Percentiles rank a stretch among this genome's conserved stretches.
phyloP scores from a whole-genome alignment of 495 filamentous ascomycete genomes.

The Penicillium robsamsonii region DNA sequence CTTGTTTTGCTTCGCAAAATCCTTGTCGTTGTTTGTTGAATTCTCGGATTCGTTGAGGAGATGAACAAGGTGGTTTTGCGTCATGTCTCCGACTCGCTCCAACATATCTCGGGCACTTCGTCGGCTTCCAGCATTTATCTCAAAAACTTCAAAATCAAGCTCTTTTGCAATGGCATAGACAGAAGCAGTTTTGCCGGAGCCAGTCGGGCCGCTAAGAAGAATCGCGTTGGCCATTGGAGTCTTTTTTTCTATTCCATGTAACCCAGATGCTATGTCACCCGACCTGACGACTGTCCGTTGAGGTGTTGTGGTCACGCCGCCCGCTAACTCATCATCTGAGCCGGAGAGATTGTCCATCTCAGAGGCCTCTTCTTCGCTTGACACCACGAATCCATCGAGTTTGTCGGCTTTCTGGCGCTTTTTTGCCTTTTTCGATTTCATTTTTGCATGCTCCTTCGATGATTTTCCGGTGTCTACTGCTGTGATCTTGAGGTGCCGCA shows the following conservation, averaged over 20 bases:
- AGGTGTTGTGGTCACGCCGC: conserved; percentile 34
- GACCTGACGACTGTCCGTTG: conserved; percentile 66
- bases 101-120: conserved; percentile 86
- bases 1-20: conserved; percentile 70
- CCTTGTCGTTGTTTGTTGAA: conserved; percentile 21
- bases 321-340: conserved; percentile 54
- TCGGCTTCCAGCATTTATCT: conserved; percentile 81
- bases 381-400: conserved; percentile 82
- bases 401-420: conserved; percentile 68
- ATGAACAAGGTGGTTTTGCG: conserved; percentile 85
- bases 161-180: conserved; percentile 96
- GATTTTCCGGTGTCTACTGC: conserved; percentile 63
- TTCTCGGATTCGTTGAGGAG: conserved; percentile 36
- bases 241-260: conserved; percentile 46
- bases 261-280: conserved; percentile 44
- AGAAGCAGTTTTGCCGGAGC: conserved; percentile 90
- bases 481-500: conserved; percentile 69
- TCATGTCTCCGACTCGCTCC: conserved; percentile 95
- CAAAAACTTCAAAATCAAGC: conserved; percentile 90
- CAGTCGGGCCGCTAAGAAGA: conserved; percentile 83
- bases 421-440: conserved; percentile 49
- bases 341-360: conserved; percentile 74
- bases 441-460: conserved; percentile 43
- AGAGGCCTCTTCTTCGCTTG: conserved; percentile 74
- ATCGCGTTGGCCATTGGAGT: conserved; percentile 56